Evolutionary conservation across 768 basidiomycete genomes (phyloP).

Genomic region (Serendipita sp.): DNA sequence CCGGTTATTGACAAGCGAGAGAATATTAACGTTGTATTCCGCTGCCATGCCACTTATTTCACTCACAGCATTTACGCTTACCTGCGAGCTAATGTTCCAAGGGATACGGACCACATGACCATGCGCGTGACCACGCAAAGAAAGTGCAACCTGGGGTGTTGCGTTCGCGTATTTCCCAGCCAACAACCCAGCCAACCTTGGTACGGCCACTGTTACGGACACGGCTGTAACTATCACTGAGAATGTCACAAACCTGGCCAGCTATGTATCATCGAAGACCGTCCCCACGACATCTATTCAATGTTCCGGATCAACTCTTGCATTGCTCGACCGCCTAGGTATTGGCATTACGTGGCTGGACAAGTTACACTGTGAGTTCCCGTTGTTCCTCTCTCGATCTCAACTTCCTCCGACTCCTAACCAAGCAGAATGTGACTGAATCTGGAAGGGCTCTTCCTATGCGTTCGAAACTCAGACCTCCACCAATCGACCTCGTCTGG

Average conservation of each 20-base stretch:
- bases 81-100: too few relatives aligned
- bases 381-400: background rate
- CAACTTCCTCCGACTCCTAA: slow-evolving; percentile 70
- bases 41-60: too few relatives aligned
- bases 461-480: slow-evolving; percentile 25
- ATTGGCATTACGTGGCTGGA: slow-evolving; percentile 39
- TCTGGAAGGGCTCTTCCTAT: slow-evolving; percentile 49
- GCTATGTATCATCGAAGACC: slow-evolving; percentile 41
- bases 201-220: slow-evolving; percentile 65
- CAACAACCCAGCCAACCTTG: slow-evolving; percentile 45
- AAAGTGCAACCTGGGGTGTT: slow-evolving; percentile 32
- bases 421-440: slow-evolving; percentile 59
- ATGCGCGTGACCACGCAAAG: too few relatives aligned
- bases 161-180: slow-evolving; percentile 79
- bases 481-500: too few relatives aligned
- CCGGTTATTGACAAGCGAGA: too few relatives aligned
- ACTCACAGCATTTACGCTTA: too few relatives aligned
- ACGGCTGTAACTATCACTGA: slow-evolving; percentile 45
- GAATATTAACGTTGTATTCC: too few relatives aligned
- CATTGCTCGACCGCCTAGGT: slow-evolving; percentile 45
- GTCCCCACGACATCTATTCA: slow-evolving; percentile 41
- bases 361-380: slow-evolving; percentile 25
- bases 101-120: too few relatives aligned
- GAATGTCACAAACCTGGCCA: slow-evolving; percentile 50
- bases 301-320: slow-evolving; percentile 32